phyloP scores from a whole-genome alignment of 78 protist genomes.

The Emiliania huxleyi region DNA sequence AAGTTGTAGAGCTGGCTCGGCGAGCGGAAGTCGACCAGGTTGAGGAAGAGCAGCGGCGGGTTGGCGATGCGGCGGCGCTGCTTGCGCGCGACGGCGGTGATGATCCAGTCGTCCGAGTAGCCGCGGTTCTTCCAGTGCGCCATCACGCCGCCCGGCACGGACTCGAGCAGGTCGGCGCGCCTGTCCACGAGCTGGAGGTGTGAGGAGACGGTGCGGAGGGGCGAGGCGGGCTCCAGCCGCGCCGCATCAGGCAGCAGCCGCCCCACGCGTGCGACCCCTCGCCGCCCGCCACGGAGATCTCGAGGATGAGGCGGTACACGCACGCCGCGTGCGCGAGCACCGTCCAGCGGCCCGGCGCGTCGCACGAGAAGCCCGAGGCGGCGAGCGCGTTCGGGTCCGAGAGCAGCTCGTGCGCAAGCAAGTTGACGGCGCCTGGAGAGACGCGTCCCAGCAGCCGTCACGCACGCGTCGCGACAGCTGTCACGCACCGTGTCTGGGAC shows the following conservation, averaged over 20 bases:
- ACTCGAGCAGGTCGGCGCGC: background rate
- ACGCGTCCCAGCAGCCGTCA: too few relatives aligned
- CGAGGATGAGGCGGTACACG: background rate
- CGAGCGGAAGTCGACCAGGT: background rate
- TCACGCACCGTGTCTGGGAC: too few relatives aligned
- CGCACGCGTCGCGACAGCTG: too few relatives aligned
- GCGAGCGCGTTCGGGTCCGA: background rate
- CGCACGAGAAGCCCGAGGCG: background rate
- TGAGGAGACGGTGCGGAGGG: too few relatives aligned
- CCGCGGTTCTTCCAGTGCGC: background rate
- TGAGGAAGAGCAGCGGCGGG: background rate
- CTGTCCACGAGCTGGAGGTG: too few relatives aligned
- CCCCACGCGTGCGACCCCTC: background rate
- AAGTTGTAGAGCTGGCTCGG: background rate
- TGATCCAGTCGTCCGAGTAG: background rate
- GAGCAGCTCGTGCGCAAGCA: background rate
- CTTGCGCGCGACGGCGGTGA: background rate
- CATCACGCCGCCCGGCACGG: background rate
- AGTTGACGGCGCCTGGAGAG: background rate
- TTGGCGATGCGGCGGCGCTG: background rate
- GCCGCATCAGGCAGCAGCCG: background rate
- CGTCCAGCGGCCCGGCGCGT: background rate
- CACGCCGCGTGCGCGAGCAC: background rate
- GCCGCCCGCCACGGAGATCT: background rate
- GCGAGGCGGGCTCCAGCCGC: too few relatives aligned